Base-by-base conservation (phyloP, 1,284 basidiomycete genomes). In the Hemileia vastatrix region DNA sequence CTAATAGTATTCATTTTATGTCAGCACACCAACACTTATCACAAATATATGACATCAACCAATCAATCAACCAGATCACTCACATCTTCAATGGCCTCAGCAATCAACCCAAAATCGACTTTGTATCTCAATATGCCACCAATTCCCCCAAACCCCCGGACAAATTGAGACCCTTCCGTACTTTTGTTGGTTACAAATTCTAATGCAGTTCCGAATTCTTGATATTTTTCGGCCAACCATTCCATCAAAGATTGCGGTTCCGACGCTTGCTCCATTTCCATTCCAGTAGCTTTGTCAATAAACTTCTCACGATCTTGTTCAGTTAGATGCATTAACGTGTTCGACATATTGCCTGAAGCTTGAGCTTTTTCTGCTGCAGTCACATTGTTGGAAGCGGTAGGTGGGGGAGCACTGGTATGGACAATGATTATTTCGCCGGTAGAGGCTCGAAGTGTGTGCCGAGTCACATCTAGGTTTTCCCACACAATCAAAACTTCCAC, bases 171-270 rank as follows among this genome's bases (percentile, higher is more conserved):
- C 33, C 94, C 94, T 76, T 98, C 94, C 76, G 97, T 93, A n/a
- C 90, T 93, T 54, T 76, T 77, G 76, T 80, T 79, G 59, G 80
- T 80, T 54, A 81, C 77, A 57, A 77, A 74, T 65, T 97, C 94
- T 66, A 97, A 85, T 69, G 87, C 87, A 63, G 93, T 89, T 68
- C 94, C 95, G 75, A 97, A 98, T 54, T 93, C 88, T 76, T 90
- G 92, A 82, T 98, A 98, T 77, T 93, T 92, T 74, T 98, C 95
- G 43, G 95, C 88, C 73, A 98, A 91, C 95, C 95, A 98, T 77
- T 98, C 92, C 6, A 96, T 84, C 15, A 95, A 81, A 52, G 88
- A 81, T 72, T 87, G 82, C 1, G 92, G 85, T 68, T 95, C 92
- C 1, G 73, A 72, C 3, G 79, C 78, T 76, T 88, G 86, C 77